Evolutionary conservation across 179 eudicot genomes (phyloP).

Genomic region (Actinidia chinensis): DNA sequence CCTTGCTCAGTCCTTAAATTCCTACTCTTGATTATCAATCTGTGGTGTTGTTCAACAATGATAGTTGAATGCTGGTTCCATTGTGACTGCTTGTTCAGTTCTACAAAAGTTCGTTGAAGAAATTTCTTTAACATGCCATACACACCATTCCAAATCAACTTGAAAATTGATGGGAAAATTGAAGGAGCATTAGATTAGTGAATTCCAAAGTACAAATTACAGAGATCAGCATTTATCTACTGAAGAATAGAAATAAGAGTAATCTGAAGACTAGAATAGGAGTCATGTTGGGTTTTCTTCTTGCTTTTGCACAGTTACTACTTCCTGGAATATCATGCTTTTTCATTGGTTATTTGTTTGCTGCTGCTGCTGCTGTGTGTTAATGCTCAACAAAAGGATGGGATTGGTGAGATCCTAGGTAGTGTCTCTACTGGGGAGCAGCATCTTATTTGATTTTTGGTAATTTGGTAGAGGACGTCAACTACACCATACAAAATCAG

Average conservation of each 20-base stretch:
- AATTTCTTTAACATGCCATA: slow-evolving; percentile 4
- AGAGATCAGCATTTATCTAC: background rate
- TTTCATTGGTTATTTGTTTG: no score
- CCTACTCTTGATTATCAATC: background rate
- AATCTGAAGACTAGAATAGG: no score
- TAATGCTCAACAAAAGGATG: no score
- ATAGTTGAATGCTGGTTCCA: background rate
- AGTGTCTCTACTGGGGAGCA: background rate
- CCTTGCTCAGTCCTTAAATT: slow-evolving; percentile 8
- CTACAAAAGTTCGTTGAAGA: background rate
- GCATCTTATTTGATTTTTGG: background rate
- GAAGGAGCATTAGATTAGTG: background rate
- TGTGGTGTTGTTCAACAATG: background rate
- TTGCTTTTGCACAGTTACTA: no score
- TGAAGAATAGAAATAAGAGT: no score
- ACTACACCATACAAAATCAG: background rate
- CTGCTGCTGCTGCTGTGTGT: no score
- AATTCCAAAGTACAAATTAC: background rate
- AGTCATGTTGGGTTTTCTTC: background rate
- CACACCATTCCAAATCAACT: background rate
- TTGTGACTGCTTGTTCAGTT: background rate
- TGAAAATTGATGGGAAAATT: background rate
- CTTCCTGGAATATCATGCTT: background rate
- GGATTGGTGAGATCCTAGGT: background rate
- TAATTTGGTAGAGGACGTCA: background rate